These are phyloP conservation scores for Posidonia australis DNA, from an alignment of 106 monocot genomes.

Conservation along the genomic window DNA sequence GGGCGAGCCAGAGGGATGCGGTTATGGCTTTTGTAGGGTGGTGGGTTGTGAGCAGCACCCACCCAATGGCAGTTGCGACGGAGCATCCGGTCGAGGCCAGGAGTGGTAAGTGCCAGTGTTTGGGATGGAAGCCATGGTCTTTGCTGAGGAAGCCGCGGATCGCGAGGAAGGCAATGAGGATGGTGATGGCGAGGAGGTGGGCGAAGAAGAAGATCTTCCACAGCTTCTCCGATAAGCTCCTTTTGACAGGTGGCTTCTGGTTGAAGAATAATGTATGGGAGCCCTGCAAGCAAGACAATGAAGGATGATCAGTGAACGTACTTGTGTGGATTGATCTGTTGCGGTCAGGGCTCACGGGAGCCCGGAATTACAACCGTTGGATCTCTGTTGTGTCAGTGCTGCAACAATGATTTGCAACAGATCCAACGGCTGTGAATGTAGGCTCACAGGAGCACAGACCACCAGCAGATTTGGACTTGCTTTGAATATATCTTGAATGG, in stretches of 20 bases:
- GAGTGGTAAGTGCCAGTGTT: conserved; percentile 32
- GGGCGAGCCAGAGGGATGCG: conserved; percentile 42
- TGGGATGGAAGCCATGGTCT: conserved; percentile 14
- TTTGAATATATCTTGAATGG: too few relatives aligned
- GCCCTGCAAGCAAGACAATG: neutral
- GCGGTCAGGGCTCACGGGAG: too few relatives aligned
- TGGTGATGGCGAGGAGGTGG: conserved; percentile 6
- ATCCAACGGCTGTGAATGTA: too few relatives aligned
- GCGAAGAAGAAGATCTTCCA: conserved; percentile 7
- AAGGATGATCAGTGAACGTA: too few relatives aligned
- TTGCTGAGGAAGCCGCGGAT: neutral
- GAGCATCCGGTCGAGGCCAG: conserved; percentile 26
- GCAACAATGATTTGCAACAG: too few relatives aligned
- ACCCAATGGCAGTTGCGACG: conserved; percentile 15
- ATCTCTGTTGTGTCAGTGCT: too few relatives aligned
- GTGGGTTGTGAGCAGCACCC: conserved; percentile 26
- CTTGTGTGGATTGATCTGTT: too few relatives aligned
- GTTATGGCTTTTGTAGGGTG: conserved; percentile 23
- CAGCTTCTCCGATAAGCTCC: conserved; percentile 1
- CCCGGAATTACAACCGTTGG: too few relatives aligned
- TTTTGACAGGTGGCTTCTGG: neutral
- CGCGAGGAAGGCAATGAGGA: conserved; percentile 7
- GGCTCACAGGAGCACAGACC: too few relatives aligned
- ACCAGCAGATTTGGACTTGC: too few relatives aligned
- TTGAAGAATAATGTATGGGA: neutral